phyloP scores from a whole-genome alignment of 345 rosid species.

The Streptanthus diversifolius region DNA sequence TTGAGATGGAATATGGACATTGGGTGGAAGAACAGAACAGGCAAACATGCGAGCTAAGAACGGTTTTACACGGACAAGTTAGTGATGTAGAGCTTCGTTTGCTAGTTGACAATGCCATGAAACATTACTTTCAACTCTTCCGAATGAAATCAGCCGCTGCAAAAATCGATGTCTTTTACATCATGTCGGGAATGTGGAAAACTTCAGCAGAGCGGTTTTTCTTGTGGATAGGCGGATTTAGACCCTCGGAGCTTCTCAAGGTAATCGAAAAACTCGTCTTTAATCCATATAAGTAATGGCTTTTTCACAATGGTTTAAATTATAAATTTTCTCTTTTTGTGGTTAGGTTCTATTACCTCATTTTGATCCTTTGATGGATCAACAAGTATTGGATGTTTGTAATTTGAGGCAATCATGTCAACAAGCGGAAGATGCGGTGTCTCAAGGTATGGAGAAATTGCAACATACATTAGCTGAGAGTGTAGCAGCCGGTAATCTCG shows the following conservation, averaged over 20 bases:
- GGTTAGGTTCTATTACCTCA: conserved; percentile 70
- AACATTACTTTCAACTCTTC: conserved; percentile 79
- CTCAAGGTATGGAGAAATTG: conserved; percentile 91
- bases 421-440: conserved; percentile 95
- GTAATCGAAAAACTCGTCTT: conserved; percentile 28
- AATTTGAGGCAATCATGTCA: conserved; percentile 68
- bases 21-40: conserved; percentile 83
- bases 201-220: conserved; percentile 87
- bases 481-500: conserved; percentile 59
- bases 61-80: conserved; percentile 55
- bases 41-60: conserved; percentile 56
- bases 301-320: neutral
- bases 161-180: conserved; percentile 69
- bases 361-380: conserved; percentile 64
- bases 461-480: conserved; percentile 64
- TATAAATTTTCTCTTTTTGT: neutral
- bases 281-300: neutral
- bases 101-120: conserved; percentile 63
- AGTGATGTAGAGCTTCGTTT: conserved; percentile 59
- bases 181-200: conserved; percentile 90
- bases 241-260: conserved; percentile 93
- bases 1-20: conserved; percentile 83
- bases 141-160: conserved; percentile 75
- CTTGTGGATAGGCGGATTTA: conserved; percentile 94
- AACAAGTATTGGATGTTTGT: conserved; percentile 46